Conservation (phyloP, 2,329 filamentous ascomycete species). For the Aspergillus neotritici region DNA sequence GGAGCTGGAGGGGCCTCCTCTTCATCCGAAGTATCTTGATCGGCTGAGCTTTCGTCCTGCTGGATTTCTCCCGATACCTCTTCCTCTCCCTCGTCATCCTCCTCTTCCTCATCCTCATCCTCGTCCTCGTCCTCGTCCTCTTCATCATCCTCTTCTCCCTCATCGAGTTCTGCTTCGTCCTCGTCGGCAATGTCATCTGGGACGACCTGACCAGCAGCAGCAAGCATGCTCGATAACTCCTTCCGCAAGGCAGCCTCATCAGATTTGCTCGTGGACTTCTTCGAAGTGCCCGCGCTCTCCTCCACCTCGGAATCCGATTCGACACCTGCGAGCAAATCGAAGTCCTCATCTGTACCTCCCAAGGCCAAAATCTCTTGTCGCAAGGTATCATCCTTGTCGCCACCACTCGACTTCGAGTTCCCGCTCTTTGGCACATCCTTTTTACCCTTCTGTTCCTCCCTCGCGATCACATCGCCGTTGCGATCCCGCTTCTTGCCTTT, state of each 20-base stretch:
- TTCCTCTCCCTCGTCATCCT: constrained; percentile 27
- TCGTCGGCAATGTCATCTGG: constrained; percentile 31
- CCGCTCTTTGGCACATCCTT: constrained; percentile 19
- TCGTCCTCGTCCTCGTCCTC: constrained; percentile 27
- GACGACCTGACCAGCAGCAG: constrained; percentile 33
- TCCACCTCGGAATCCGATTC: constrained; percentile 46
- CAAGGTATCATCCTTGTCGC: constrained; percentile 28
- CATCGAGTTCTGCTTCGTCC: constrained; percentile 29
- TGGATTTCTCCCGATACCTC: constrained; percentile 25
- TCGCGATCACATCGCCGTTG: constrained; percentile 41
- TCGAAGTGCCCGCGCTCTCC: constrained; percentile 18
- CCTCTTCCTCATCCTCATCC: constrained; percentile 27
- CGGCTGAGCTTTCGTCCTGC: constrained; percentile 20
- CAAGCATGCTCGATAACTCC: constrained; percentile 32
- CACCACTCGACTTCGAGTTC: constrained; percentile 14
- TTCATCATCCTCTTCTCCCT: constrained; percentile 37
- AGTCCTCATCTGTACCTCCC: constrained; percentile 47
- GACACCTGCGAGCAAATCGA: constrained; percentile 41
- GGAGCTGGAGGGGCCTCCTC: constrained; percentile 24
- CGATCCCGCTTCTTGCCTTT: constrained; percentile 44
- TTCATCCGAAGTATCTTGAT: constrained; percentile 23
- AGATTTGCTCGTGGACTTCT: constrained; percentile 21
- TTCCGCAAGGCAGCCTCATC: constrained; percentile 38
- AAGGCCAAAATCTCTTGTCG: constrained; percentile 42
- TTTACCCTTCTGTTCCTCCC: constrained; percentile 26